Base-by-base conservation (phyloP, 768 basidiomycete species). In the Tephrocybe rancida region DNA sequence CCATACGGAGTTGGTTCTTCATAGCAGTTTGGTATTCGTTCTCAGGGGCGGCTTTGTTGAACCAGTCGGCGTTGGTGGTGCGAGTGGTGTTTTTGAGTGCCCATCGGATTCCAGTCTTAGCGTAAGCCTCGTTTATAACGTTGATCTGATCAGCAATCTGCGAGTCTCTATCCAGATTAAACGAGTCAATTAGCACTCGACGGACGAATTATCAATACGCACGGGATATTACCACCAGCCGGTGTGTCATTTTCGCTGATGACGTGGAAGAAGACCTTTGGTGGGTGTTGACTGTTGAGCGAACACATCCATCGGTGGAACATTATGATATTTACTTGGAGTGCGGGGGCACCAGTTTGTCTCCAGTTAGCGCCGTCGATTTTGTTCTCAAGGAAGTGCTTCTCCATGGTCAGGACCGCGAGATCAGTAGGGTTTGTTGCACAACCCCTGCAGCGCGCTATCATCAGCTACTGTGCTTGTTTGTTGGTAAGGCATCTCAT, bases 311-410 rank as follows among this genome's bases (percentile, higher is more conserved):
- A 13, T 16, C 5, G 35, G n/a, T 5, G n/a, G 10, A 37, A 37
- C 35, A 37, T 37, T 9, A 16, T 13, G n/a, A 16, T 37, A 37
- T n/a, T n/a, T 9, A 37, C 35, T 16, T 37, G 16, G 7, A 7
- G 35, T 16, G n/a, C 35, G 29, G 8, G 16, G 8, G 16, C 35
- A 8, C 11, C 8, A 16, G 16, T 37, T 16, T 16, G 4, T 9
- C 35, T 16, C 16, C 4, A 45, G 10, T 38, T 41, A 29, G 38
- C 58, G 6, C 64, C 39, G 18, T 48, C 57, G 35, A 76, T 66
- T 53, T 69, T 69, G 68, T 80, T 66, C 29, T 66, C 69, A 11
- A 62, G 58, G 63, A 80, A 79, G 65, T 77, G 70, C 45, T 68
- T 67, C 66, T 80, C 78, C 22, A 66, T 63, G 1, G 61, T 65